Base-by-base conservation (phyloP, 2,329 filamentous ascomycete genomes). In the Fonsecaea multimorphosa region DNA sequence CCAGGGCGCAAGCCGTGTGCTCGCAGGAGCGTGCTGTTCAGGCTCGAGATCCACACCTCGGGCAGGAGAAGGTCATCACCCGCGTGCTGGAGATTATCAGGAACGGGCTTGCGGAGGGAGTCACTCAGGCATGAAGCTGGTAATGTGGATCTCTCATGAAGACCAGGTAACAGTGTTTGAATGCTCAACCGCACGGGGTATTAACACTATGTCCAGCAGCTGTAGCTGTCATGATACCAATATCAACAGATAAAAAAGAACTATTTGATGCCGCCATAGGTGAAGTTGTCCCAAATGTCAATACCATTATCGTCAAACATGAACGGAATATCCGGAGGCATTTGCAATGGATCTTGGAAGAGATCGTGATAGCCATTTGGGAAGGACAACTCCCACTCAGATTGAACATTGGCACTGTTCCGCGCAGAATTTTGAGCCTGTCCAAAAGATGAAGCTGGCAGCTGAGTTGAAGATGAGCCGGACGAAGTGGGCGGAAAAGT, bases 271-370 rank as follows among this genome's bases (percentile, higher is more conserved):
- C 29, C 29, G 29, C 29, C 29, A 31, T 19, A 52, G 22, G 27
- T 52, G 49, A 52, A 52, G 9, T 52, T 52, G 27, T 31, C 27
- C 49, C 49, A 52, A 24, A 52, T 6, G n/a, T 52, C 49, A 3
- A 52, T 9, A 27, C 49, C n/a, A 11, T 9, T 52, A n/a, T 52
- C 49, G 4, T 52, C 49, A 12, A 12, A 52, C 4, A 52, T 11
- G 11, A 52, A 27, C 16, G 49, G 49, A 12, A 52, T 12, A 3
- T 52, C 49, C 22, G 22, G n/a, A 3, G 49, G 2, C 9, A 27
- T 52, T n/a, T 27, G 53, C 31, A 36, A 6, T 12, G 27, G 8
- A n/a, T 56, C 27, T 11, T 56, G 27, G 12, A 52, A 31, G 8
- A 14, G 29, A 3, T 52, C 49, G 2, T 40, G 36, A 40, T 40